phyloP scores from a whole-genome alignment of 495 filamentous ascomycete genomes.

The Trichocladium uniseriatum region DNA sequence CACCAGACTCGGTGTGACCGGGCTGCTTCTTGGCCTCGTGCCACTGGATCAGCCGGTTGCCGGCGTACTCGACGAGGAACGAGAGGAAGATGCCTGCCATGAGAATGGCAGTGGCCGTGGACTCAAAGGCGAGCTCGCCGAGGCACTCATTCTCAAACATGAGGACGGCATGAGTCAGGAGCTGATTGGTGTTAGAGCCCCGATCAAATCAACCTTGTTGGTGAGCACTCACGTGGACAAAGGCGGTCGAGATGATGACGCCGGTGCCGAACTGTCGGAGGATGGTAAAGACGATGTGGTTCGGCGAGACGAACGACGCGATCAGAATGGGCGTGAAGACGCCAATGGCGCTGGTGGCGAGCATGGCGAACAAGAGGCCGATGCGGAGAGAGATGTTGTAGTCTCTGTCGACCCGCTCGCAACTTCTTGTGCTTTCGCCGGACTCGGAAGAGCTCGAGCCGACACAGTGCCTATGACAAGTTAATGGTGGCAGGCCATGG shows the following conservation, averaged over 20 bases:
- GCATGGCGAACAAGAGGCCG: slow-evolving; percentile 48
- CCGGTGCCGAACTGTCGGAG: slow-evolving; percentile 69
- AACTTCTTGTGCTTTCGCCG: slow-evolving; percentile 22
- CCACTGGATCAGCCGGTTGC: slow-evolving; percentile 41
- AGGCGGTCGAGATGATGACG: slow-evolving; percentile 45
- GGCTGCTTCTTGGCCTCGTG: slow-evolving; percentile 13
- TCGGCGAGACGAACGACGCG: slow-evolving; percentile 6
- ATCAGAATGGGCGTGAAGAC: slow-evolving; percentile 40
- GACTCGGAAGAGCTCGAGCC: slow-evolving; percentile 14
- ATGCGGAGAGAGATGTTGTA: slow-evolving; percentile 54
- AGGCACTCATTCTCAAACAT: slow-evolving; percentile 58
- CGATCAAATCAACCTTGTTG: not conserved
- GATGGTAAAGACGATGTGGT: slow-evolving; percentile 34
- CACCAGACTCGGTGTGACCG: not conserved
- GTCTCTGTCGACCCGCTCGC: slow-evolving; percentile 37
- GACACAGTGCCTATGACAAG: slow-evolving; percentile 37
- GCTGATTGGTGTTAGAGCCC: no score
- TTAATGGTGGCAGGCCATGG: not conserved
- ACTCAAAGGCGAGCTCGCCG: slow-evolving; percentile 50
- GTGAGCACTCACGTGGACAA: slow-evolving; percentile 11
- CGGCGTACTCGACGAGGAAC: slow-evolving; percentile 51
- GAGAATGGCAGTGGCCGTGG: slow-evolving; percentile 50
- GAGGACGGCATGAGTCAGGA: slow-evolving; percentile 53
- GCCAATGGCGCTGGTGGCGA: slow-evolving; percentile 25
- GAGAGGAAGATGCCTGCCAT: slow-evolving; percentile 58